A percentile compares a stretch with the other conserved stretches of the same genome.
Conservation (phyloP, 2,329 filamentous ascomycete species). For the Dactylellina leptospora region DNA sequence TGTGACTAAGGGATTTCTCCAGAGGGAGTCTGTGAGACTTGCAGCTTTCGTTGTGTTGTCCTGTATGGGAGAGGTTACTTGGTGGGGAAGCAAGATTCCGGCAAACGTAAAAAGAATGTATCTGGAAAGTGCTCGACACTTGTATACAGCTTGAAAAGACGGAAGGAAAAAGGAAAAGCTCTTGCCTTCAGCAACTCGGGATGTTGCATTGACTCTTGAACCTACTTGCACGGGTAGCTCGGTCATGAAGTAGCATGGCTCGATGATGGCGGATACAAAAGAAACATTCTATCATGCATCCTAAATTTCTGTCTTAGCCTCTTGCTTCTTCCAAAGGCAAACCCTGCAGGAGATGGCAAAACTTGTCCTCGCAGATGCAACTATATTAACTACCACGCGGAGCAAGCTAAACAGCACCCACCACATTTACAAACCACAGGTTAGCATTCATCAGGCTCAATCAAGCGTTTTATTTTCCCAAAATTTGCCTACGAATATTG, state of each 20-base stretch:
- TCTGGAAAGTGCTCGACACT: no score
- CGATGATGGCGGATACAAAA: slow-evolving; percentile 17
- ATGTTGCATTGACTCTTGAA: no score
- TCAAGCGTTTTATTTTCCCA: no score
- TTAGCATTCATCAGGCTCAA: neutral
- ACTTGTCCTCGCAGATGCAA: neutral
- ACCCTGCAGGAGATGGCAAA: slow-evolving; percentile 3
- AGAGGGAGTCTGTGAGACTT: neutral
- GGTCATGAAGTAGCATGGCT: no score
- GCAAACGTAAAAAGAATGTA: no score
- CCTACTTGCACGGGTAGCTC: no score
- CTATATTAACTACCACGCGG: slow-evolving; percentile 8
- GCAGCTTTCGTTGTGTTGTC: slow-evolving; percentile 15
- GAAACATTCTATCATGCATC: slow-evolving; percentile 4
- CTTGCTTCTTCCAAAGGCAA: neutral
- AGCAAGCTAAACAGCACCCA: neutral
- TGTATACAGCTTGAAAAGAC: neutral
- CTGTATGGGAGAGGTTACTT: slow-evolving; percentile 11
- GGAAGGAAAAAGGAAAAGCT: no score
- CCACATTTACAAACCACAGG: neutral
- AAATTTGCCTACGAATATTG: no score
- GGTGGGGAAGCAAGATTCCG: no score
- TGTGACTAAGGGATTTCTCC: no score
- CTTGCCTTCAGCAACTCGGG: no score
- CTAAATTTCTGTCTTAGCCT: slow-evolving; percentile 6